phyloP scores from a whole-genome alignment of 176 grass and related monocot species.

The Chloris gayana region DNA sequence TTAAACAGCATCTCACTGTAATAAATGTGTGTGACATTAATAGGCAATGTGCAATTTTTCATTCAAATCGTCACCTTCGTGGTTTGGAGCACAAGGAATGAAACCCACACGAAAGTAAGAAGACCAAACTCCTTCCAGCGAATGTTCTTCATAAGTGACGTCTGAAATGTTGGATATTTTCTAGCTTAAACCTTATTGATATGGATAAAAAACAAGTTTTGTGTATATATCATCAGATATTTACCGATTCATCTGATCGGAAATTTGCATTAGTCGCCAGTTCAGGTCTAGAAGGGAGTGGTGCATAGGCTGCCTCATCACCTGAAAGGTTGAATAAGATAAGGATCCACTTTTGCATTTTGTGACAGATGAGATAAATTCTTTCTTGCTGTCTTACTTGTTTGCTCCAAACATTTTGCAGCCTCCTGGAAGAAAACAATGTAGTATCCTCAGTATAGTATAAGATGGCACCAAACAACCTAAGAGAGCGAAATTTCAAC shows the following conservation, averaged over 20 bases:
- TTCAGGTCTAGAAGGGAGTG: constrained; percentile 69
- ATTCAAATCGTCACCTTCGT: constrained; percentile 61
- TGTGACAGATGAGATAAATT: constrained; percentile 23
- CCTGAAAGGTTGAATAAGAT: constrained; percentile 39
- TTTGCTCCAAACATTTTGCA: constrained; percentile 54
- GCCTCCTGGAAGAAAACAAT: constrained; percentile 56
- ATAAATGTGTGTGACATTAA: too few relatives aligned
- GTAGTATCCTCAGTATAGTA: constrained; percentile 11
- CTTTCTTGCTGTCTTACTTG: constrained; percentile 44
- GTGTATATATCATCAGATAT: background rate
- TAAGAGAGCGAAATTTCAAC: background rate
- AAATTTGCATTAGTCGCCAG: constrained; percentile 43
- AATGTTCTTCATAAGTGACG: constrained; percentile 67
- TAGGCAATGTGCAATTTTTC: constrained; percentile 6
- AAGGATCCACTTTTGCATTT: constrained; percentile 13
- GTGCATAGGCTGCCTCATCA: constrained; percentile 60
- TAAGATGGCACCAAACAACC: background rate
- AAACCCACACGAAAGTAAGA: constrained; percentile 76
- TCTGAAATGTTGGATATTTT: constrained; percentile 48
- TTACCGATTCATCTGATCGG: constrained; percentile 57
- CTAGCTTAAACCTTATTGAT: background rate
- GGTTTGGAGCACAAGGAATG: constrained; percentile 79
- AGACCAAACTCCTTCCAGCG: constrained; percentile 88
- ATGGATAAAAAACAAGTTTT: background rate
- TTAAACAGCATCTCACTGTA: background rate